Percentiles rank a stretch among this genome's conserved stretches.
Evolutionary conservation across 768 basidiomycete species (phyloP).

Genomic region (Hortiboletus campestris): DNA sequence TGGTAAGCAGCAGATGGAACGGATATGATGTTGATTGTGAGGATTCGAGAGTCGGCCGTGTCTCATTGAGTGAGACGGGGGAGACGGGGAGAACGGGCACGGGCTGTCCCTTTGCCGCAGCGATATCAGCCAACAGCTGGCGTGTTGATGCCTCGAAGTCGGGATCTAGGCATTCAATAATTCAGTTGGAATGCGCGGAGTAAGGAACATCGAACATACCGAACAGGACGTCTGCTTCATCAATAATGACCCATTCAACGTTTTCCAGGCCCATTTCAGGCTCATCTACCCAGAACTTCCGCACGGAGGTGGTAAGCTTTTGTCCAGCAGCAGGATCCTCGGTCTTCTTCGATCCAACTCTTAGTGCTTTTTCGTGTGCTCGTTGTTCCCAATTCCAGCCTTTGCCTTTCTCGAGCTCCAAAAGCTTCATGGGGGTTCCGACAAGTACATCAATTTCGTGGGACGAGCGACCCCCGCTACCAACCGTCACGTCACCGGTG

Average conservation of each 20-base stretch:
- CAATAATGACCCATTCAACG: conserved; percentile 87
- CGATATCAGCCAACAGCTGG: conserved; percentile 67
- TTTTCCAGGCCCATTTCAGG: conserved; percentile 62
- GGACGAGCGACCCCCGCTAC: conserved; percentile 15
- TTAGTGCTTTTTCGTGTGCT: conserved; percentile 22
- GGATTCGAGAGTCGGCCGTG: conserved; percentile 5
- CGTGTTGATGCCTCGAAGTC: conserved; percentile 80
- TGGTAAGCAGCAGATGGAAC: conserved; percentile 78
- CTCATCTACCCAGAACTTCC: conserved; percentile 43
- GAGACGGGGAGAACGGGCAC: conserved; percentile 16
- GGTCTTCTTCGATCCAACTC: conserved; percentile 26
- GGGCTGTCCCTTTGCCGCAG: conserved; percentile 49
- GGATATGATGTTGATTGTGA: conserved; percentile 48
- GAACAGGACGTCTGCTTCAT: conserved; percentile 89
- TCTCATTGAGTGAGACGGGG: conserved; percentile 15
- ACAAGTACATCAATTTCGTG: conserved; percentile 54
- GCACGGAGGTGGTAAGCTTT: conserved; percentile 16
- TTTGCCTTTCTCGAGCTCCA: conserved; percentile 56
- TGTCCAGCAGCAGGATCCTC: conserved; percentile 23
- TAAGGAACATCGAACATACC: conserved; percentile 44
- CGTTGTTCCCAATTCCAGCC: conserved; percentile 49
- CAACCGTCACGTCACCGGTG: conserved; percentile 31
- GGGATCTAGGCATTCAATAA: conserved; percentile 48
- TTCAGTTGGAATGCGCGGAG: not conserved
- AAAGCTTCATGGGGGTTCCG: conserved; percentile 60